Evolutionary conservation across 2,329 filamentous ascomycete species (phyloP).

Genomic region (Trichoderma endophyticum): DNA sequence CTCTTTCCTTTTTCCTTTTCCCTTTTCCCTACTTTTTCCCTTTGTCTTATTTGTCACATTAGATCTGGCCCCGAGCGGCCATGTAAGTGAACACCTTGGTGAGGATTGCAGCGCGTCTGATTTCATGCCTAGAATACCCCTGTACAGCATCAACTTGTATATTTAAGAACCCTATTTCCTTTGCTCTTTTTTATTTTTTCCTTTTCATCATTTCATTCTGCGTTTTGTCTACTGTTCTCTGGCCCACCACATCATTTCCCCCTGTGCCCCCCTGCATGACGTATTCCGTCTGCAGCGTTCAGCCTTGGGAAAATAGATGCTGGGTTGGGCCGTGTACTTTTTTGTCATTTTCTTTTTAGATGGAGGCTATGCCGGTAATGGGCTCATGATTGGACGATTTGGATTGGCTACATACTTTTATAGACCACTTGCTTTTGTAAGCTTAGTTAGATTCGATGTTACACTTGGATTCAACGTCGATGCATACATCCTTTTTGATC

Average conservation of each 20-base stretch:
- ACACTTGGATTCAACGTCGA: background rate
- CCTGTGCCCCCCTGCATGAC: background rate
- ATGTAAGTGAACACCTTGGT: background rate
- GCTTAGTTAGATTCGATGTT: background rate
- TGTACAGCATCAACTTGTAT: background rate
- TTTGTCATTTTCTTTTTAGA: background rate
- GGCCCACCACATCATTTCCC: background rate
- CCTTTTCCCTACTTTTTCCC: background rate
- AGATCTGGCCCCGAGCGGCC: background rate
- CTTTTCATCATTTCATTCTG: background rate
- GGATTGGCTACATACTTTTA: background rate
- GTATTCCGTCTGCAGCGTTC: background rate
- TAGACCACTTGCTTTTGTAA: background rate
- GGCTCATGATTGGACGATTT: constrained; percentile 6
- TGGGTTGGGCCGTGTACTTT: background rate
- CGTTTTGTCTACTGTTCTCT: background rate
- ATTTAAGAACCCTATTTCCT: background rate
- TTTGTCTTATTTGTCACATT: background rate
- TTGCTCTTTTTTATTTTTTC: background rate
- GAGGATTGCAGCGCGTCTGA: background rate
- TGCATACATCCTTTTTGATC: background rate
- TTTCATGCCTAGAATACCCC: constrained; percentile 4
- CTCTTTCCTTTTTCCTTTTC: background rate
- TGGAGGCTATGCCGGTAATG: constrained; percentile 9
- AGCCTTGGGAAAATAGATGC: background rate